Evolutionary conservation across 805 yeast species (phyloP).

Genomic region (Metschnikowia cubensis): DNA sequence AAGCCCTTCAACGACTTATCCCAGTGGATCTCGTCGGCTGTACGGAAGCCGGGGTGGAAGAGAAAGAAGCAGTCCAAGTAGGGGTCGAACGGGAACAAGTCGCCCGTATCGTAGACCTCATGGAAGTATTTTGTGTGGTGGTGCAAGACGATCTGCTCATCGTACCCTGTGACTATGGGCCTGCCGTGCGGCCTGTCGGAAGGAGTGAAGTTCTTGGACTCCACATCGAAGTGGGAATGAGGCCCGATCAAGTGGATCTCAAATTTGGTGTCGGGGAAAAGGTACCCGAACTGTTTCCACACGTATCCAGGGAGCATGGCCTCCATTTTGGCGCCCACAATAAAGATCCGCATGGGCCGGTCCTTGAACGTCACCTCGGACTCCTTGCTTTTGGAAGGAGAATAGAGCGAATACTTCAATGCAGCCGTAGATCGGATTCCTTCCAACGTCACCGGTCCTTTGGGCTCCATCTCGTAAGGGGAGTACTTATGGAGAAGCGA

Average conservation of each 20-base stretch:
- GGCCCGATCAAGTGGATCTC: conserved; percentile 95
- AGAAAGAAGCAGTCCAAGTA: conserved; percentile 88
- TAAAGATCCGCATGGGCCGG: conserved; percentile 83
- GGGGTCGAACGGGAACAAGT: conserved; percentile 97
- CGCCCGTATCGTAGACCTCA: conserved; percentile 85
- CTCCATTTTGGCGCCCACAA: conserved; percentile 90
- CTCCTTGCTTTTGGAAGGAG: conserved; percentile 47
- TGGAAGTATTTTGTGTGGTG: conserved; percentile 92
- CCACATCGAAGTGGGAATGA: conserved; percentile 73
- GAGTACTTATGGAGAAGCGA: conserved; percentile 78
- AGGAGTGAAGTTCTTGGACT: conserved; percentile 56
- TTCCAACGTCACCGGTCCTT: conserved; percentile 85
- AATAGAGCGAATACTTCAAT: conserved; percentile 82
- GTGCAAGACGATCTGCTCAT: conserved; percentile 66
- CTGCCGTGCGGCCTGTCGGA: conserved; percentile 48
- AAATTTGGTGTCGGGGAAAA: conserved; percentile 78
- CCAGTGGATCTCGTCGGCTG: conserved; percentile 83
- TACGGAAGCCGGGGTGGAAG: conserved; percentile 93
- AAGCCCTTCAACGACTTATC: conserved; percentile 78
- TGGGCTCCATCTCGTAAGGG: conserved; percentile 76
- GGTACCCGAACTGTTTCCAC: conserved; percentile 87
- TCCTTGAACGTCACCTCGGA: conserved; percentile 61
- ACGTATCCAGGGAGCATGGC: conserved; percentile 90
- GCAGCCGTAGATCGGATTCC: conserved; percentile 95
- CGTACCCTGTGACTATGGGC: conserved; percentile 71